Base-by-base conservation (phyloP, 768 basidiomycete genomes). In the Phlegmacium glaucopus region DNA sequence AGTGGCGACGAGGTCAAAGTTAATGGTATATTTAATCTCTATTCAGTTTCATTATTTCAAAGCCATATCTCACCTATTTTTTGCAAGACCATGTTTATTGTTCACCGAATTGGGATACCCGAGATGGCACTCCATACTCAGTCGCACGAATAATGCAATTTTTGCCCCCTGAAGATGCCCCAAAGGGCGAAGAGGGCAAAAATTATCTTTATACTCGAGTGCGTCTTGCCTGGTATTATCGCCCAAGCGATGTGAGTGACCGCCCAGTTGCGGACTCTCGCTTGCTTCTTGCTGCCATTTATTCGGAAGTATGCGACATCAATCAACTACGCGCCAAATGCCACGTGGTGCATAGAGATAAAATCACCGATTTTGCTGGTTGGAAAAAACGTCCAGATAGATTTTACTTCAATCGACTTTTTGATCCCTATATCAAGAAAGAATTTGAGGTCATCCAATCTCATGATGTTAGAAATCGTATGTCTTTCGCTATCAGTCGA, bases 121-220 rank as follows among this genome's bases (percentile, higher is more conserved):
- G 94, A 51, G 94, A 96, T 63, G 91, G 92, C 59, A 92, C 93
- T 51, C 94, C 96, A 48, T 98, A 96, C 68, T 89, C 90, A 36
- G 83, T 99, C 49, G 94, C 90, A 41, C 85, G 95, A 58, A 91
- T 99, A 71, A 95, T 99, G 87, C 91, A 94, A 69, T 94, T 97
- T 60, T 75, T 97, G 13, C 87, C 88, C 28, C 85, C 90, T 9
- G 83, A 86, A 64, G 85, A 86, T 44, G 72, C 74, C 34, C 72
- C 81, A 32, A 88, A 80, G 67, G 80, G 79, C 47, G 73, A 76
- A 52, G 83, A 83, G 46, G 79, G 79, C 56, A 80, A 79, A 59
- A 82, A 81, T 59, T 83, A 83, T 62, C 71, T 76, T 13, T 86
- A 81, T 64, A 85, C 87, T 56, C 87, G 90, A 61, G 93, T 93